phyloP scores from a whole-genome alignment of 768 basidiomycete species.

The Boletus bicolor region DNA sequence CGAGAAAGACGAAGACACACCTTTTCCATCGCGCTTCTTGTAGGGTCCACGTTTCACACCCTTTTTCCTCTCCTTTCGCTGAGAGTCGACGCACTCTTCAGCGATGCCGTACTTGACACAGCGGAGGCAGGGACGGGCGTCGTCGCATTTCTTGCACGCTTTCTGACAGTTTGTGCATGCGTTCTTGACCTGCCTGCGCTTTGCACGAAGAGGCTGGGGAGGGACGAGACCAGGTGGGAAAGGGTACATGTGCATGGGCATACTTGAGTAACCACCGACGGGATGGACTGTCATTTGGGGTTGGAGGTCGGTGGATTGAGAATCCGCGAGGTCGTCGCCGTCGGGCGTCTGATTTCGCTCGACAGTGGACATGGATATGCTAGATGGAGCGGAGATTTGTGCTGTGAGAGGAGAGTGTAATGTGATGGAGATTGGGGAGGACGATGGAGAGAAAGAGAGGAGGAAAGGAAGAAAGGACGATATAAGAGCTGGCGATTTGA shows the following conservation, averaged over 20 bases:
- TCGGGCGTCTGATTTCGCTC: constrained; percentile 41
- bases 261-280: constrained; percentile 44
- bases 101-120: constrained; percentile 88
- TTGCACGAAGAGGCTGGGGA: constrained; percentile 56
- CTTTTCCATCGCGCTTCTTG: constrained; percentile 94
- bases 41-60: constrained; percentile 85
- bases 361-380: constrained; percentile 32
- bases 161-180: constrained; percentile 90
- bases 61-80: constrained; percentile 89
- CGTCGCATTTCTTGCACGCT: constrained; percentile 90
- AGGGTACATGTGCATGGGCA: constrained; percentile 71
- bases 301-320: constrained; percentile 37
- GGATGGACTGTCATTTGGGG: constrained; percentile 53
- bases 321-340: constrained; percentile 37
- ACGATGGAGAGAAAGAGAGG: constrained; percentile 11
- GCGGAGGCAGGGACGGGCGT: constrained; percentile 87
- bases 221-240: constrained; percentile 50
- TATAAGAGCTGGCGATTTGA: constrained; percentile 28
- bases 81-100: constrained; percentile 86
- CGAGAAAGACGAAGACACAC: constrained; percentile 46
- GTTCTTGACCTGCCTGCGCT: constrained; percentile 87
- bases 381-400: constrained; percentile 23
- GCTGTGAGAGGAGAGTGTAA: constrained; percentile 32
- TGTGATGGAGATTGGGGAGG: constrained; percentile 9
- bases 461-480: constrained; percentile 11